Evolutionary conservation across 306 rosid genomes (phyloP).

Genomic region (Fragaria vesca): DNA sequence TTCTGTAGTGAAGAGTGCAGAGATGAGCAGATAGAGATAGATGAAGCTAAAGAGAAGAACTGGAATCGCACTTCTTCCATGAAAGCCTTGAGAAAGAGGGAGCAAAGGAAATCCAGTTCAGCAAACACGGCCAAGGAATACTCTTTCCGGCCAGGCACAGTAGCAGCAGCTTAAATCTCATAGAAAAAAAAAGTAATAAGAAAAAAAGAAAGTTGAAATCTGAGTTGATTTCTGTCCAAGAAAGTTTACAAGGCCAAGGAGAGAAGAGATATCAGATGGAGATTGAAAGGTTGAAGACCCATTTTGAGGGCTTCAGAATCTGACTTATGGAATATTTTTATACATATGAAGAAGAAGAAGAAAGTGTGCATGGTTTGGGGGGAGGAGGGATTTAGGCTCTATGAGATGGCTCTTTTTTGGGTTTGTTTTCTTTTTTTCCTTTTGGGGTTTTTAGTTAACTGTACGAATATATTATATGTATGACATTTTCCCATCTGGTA

Average conservation of each 20-base stretch:
- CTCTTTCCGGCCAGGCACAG: slow-evolving; percentile 57
- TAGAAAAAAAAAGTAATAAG: neutral
- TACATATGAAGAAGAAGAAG: slow-evolving; percentile 16
- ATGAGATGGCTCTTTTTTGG: slow-evolving; percentile 40
- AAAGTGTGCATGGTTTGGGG: slow-evolving; percentile 13
- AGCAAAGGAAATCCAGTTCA: slow-evolving; percentile 60
- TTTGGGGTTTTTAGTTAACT: neutral
- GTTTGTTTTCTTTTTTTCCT: neutral
- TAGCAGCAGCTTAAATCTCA: slow-evolving; percentile 64
- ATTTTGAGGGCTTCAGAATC: slow-evolving; percentile 24
- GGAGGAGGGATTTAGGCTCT: slow-evolving; percentile 31
- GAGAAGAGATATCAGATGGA: slow-evolving; percentile 16
- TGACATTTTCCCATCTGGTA: slow-evolving; percentile 1
- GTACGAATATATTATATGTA: neutral
- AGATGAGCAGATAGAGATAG: slow-evolving; percentile 70
- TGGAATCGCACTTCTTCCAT: slow-evolving; percentile 58
- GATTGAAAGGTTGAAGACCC: slow-evolving; percentile 18
- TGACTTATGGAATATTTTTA: slow-evolving; percentile 28
- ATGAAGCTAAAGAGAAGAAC: slow-evolving; percentile 74
- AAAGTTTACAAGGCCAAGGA: slow-evolving; percentile 31
- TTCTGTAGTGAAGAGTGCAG: slow-evolving; percentile 95
- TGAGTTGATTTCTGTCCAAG: slow-evolving; percentile 15
- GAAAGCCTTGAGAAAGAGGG: slow-evolving; percentile 67
- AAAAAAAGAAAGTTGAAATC: slow-evolving; percentile 8
- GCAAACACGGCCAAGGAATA: slow-evolving; percentile 51